Conservation (phyloP, 2,329 filamentous ascomycete species). For the Fonsecaea monophora region DNA sequence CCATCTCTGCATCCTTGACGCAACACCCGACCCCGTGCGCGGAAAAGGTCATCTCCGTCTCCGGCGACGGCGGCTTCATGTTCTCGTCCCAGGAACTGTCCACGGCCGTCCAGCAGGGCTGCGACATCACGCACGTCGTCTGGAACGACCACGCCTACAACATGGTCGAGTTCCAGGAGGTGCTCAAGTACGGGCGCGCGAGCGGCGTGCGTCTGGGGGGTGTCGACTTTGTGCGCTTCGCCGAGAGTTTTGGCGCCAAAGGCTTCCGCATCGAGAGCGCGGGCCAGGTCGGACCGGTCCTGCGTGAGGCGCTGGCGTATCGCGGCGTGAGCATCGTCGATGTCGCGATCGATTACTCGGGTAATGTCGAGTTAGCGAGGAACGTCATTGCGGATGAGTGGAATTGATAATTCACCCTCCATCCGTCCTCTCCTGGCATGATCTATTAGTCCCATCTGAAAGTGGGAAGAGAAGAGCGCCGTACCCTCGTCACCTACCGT, state of each 20-base stretch:
- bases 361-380: constrained; percentile 51
- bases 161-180: constrained; percentile 61
- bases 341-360: constrained; percentile 55
- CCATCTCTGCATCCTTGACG: constrained; percentile 54
- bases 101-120: constrained; percentile 56
- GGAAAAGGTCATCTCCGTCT: constrained; percentile 54
- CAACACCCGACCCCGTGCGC: constrained; percentile 51
- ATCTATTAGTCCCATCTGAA: too few species aligned
- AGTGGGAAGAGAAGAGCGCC: too few species aligned
- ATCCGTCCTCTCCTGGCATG: too few species aligned
- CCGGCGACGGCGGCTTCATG: constrained; percentile 59
- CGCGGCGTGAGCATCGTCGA: constrained; percentile 56
- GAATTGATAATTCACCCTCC: constrained; percentile 15
- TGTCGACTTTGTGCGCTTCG: constrained; percentile 57
- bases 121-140: constrained; percentile 59
- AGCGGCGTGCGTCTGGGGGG: constrained; percentile 55
- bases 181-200: constrained; percentile 57
- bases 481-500: too few species aligned
- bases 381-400: constrained; percentile 46
- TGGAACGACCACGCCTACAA: constrained; percentile 60
- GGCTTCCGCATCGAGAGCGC: constrained; percentile 52
- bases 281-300: constrained; percentile 52
- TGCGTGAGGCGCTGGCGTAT: constrained; percentile 53
- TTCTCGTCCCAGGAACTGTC: constrained; percentile 56
- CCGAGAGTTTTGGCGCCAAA: constrained; percentile 56